These are phyloP conservation scores for Metschnikowia orientalis DNA, from an alignment of 805 yeast species.

Conservation along the genomic window DNA sequence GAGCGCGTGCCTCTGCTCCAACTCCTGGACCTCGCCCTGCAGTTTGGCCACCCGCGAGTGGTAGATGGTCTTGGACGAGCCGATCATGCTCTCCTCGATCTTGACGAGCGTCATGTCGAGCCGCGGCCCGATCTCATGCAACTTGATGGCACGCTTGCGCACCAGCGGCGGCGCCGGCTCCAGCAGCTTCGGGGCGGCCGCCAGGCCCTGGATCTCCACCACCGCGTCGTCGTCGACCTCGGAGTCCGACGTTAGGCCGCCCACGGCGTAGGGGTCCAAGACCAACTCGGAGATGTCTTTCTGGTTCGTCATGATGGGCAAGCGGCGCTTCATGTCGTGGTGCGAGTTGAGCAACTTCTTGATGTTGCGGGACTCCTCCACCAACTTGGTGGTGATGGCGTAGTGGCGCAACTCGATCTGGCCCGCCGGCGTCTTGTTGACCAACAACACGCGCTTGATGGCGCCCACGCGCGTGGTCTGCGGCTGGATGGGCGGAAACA, in stretches of 20 bases:
- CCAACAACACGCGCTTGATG: slow-evolving; percentile 79
- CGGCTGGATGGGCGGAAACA: slow-evolving; percentile 94
- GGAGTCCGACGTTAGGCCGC: slow-evolving; percentile 82
- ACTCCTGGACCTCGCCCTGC: slow-evolving; percentile 49
- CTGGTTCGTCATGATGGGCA: slow-evolving; percentile 67
- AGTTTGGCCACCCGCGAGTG: slow-evolving; percentile 70
- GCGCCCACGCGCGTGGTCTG: slow-evolving; percentile 67
- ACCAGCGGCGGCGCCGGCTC: slow-evolving; percentile 23
- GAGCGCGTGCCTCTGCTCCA: slow-evolving; percentile 65
- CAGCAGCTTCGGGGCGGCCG: slow-evolving; percentile 16
- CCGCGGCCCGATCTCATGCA: slow-evolving; percentile 92
- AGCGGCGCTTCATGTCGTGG: slow-evolving; percentile 50
- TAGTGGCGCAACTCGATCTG: slow-evolving; percentile 85
- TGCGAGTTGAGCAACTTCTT: slow-evolving; percentile 65
- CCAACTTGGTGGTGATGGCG: slow-evolving; percentile 78
- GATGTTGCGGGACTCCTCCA: slow-evolving; percentile 69
- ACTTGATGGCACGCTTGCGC: slow-evolving; percentile 77
- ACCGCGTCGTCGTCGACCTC: slow-evolving; percentile 90
- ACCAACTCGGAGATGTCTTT: slow-evolving; percentile 79
- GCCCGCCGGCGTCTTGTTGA: slow-evolving; percentile 72
- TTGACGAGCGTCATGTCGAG: slow-evolving; percentile 69
- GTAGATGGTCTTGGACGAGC: slow-evolving; percentile 82
- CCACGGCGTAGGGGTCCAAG: slow-evolving; percentile 77
- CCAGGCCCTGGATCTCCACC: slow-evolving; percentile 47
- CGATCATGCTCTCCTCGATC: slow-evolving; percentile 83